Conservation (phyloP, 1,284 basidiomycete species). For the Leccinum griseonigrum region DNA sequence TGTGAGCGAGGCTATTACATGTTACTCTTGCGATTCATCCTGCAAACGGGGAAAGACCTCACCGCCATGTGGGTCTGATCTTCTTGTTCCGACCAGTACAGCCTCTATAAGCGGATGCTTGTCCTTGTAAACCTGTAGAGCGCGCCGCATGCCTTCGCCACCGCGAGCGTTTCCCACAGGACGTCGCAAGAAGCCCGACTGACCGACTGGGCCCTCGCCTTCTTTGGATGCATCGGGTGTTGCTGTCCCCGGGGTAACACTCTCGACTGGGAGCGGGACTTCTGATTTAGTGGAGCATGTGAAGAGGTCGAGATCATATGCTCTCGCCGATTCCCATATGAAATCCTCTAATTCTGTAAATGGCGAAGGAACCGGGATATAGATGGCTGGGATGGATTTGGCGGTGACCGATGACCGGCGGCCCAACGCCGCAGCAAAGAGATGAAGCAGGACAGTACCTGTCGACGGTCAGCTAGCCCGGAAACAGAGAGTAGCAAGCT, state of each 20-base stretch:
- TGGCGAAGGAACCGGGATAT: slow-evolving; percentile 89
- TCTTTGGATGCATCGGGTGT: slow-evolving; percentile 16
- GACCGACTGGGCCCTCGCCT: background rate
- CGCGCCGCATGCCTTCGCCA: slow-evolving; percentile 80
- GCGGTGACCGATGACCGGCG: slow-evolving; percentile 36
- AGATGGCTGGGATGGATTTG: slow-evolving; percentile 73
- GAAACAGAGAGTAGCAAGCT: background rate
- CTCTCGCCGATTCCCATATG: slow-evolving; percentile 60
- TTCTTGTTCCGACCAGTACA: slow-evolving; percentile 86
- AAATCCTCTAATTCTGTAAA: slow-evolving; percentile 86
- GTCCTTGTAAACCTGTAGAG: slow-evolving; percentile 74
- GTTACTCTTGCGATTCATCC: background rate
- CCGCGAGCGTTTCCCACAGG: slow-evolving; percentile 54
- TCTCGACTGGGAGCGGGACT: slow-evolving; percentile 35
- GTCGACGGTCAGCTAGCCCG: slow-evolving; percentile 10
- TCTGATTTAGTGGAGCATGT: slow-evolving; percentile 44
- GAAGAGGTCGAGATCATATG: slow-evolving; percentile 83
- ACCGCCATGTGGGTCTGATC: slow-evolving; percentile 93
- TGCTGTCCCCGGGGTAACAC: slow-evolving; percentile 28
- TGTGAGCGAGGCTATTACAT: slow-evolving; percentile 56
- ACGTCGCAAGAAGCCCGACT: slow-evolving; percentile 2
- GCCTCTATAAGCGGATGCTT: slow-evolving; percentile 66
- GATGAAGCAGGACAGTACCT: slow-evolving; percentile 94
- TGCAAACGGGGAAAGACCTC: slow-evolving; percentile 31
- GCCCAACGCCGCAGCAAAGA: slow-evolving; percentile 74